Conservation (phyloP, 2,329 filamentous ascomycete genomes). For the Didymella pomorum region DNA sequence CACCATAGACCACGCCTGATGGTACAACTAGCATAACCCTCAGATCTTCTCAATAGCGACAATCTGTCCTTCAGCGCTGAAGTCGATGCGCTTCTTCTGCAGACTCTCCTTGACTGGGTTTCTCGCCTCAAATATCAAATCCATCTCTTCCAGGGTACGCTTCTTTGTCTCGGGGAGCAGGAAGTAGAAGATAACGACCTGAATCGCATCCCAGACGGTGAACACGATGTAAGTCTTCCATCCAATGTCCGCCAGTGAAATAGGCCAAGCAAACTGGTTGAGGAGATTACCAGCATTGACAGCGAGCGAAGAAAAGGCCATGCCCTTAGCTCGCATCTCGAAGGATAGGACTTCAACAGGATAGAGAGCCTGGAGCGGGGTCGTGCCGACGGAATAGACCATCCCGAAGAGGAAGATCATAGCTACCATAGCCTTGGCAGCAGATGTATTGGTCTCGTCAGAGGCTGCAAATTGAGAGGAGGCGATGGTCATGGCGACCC, state of each 20-base stretch:
- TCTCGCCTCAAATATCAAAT: background rate
- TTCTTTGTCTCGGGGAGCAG: slow-evolving; percentile 3
- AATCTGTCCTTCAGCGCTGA: background rate
- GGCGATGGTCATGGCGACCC: slow-evolving; percentile 16
- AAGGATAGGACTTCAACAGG: slow-evolving; percentile 59
- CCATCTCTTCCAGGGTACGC: slow-evolving; percentile 1
- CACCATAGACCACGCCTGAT: background rate
- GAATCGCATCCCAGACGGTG: slow-evolving; percentile 1
- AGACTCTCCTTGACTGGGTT: slow-evolving; percentile 1
- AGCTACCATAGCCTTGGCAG: background rate
- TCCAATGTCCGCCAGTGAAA: slow-evolving; percentile 48
- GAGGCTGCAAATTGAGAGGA: background rate
- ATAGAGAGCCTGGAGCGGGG: slow-evolving; percentile 58
- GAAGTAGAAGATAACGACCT: background rate
- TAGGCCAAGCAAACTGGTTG: slow-evolving; percentile 57
- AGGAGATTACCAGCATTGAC: slow-evolving; percentile 57
- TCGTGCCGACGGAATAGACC: slow-evolving; percentile 50
- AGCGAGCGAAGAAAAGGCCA: slow-evolving; percentile 58
- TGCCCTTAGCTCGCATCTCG: slow-evolving; percentile 59
- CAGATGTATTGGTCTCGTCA: background rate
- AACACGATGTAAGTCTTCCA: slow-evolving; percentile 46
- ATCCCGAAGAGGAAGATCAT: slow-evolving; percentile 56
- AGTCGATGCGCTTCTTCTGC: background rate
- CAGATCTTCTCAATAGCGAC: background rate
- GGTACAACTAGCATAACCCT: background rate